Evolutionary conservation across 2,329 filamentous ascomycete species (phyloP), one percentile per base, ranked within the genome.

Genomic region (Stachybotrys elegans): DNA sequence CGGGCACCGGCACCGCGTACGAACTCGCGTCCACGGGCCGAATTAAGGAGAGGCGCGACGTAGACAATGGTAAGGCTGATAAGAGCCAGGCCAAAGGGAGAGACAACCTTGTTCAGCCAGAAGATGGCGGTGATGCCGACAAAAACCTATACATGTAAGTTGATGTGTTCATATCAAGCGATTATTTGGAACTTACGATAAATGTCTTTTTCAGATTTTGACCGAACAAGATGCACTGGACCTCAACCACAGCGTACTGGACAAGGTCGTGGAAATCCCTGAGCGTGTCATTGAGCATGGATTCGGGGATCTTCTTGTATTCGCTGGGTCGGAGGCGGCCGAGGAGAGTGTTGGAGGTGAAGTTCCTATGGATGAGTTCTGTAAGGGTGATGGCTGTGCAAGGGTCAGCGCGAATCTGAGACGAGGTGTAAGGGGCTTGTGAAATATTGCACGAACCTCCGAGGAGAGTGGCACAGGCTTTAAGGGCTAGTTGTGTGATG

Each of bases 251-350:
- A 1, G 44, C 14, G 17, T 51, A 54, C 5, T 54, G 52, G 13
- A 47, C 40, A 2, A 54, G 42, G 34, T 54, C 52, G 2, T 54
- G 52, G 3, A 54, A 39, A 6, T 54, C 52, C 20, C 45, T 42
- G 1, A 54, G 36, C 0, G 52, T 54, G 19, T 47, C 52, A 0
- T 54, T 54, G 25, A 54, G 48, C 7, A 48, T 52, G 0, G 50
- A 48, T 21, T 54, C 52, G 0, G 51, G 51, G 5, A 54, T 39
- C 4, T 40, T 52, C 21, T 51, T 50, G 25, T 54, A 54, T 11
- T 54, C 42, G n/a, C 14, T 17, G 13, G 52, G 52, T 23, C 52
- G 50, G 8, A 54, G 47, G 2, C 50, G 48, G 14, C 51, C 39
- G 0, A 54, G 40, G 5, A 54, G 40, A 5, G 50, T 54, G 14